These are phyloP conservation scores for Moringa oleifera DNA, from an alignment of 345 rosid genomes.

Conservation along the genomic window DNA sequence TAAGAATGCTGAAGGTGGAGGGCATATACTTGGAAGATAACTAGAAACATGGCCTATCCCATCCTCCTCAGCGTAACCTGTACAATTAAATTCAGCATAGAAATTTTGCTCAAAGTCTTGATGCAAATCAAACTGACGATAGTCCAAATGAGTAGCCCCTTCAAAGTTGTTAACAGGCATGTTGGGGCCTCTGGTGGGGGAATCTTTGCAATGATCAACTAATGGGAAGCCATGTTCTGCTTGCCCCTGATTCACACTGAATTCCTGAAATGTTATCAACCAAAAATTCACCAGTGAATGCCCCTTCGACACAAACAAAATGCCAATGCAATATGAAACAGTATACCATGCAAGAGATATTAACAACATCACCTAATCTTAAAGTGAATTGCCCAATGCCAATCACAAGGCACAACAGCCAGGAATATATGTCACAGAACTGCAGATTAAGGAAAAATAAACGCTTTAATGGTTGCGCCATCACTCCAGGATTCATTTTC, in stretches of 20 bases:
- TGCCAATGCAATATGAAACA: slow-evolving; percentile 5
- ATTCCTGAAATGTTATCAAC: slow-evolving; percentile 40
- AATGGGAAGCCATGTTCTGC: slow-evolving; percentile 46
- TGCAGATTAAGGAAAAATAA: not conserved
- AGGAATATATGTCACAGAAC: not conserved
- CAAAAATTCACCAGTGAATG: slow-evolving; percentile 8
- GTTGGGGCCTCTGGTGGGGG: slow-evolving; percentile 31
- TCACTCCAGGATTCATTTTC: not conserved
- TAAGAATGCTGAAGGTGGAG: slow-evolving; percentile 88
- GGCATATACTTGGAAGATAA: slow-evolving; percentile 62
- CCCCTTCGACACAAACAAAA: slow-evolving; percentile 9
- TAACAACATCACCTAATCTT: not conserved
- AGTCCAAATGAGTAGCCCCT: slow-evolving; percentile 48
- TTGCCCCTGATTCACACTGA: slow-evolving; percentile 51
- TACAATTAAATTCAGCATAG: slow-evolving; percentile 39
- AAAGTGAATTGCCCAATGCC: not conserved
- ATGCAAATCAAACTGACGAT: slow-evolving; percentile 60
- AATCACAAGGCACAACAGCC: not conserved
- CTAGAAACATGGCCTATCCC: slow-evolving; percentile 43
- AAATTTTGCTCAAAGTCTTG: slow-evolving; percentile 61
- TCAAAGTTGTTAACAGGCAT: slow-evolving; percentile 31
- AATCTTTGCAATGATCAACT: slow-evolving; percentile 50
- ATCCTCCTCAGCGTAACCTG: slow-evolving; percentile 49
- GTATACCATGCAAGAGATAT: not conserved
- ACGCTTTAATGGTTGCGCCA: not conserved